A percentile compares a stretch with the other conserved stretches of the same genome.
These are phyloP conservation scores for Scedosporium boydii DNA, from an alignment of 2,329 filamentous ascomycete genomes.

Conservation along the genomic window DNA sequence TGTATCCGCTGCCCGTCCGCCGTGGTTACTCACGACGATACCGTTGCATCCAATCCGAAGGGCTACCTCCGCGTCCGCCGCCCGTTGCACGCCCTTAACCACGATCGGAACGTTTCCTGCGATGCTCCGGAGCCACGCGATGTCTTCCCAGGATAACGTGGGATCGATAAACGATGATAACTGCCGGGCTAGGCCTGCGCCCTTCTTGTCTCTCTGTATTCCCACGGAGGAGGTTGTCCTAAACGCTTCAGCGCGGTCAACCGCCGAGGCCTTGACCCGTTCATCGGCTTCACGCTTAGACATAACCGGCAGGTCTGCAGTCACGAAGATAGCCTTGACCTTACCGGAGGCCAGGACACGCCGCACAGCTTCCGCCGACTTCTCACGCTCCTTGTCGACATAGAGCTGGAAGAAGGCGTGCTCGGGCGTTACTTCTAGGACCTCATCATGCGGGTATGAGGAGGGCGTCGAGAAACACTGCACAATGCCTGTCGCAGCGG, in stretches of 20 bases:
- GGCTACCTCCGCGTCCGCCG: conserved; percentile 29
- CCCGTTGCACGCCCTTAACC: conserved; percentile 32
- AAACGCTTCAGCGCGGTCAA: background rate
- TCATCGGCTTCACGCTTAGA: conserved; percentile 13
- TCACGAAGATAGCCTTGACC: conserved; percentile 10
- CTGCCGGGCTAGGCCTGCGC: conserved; percentile 6
- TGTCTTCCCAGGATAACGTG: conserved; percentile 36
- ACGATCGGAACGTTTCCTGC: conserved; percentile 36
- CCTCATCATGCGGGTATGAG: conserved; percentile 8
- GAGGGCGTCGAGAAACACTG: background rate
- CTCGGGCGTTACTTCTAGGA: conserved; percentile 6
- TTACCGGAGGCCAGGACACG: background rate
- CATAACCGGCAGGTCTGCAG: conserved; percentile 6
- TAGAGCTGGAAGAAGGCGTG: conserved; percentile 11
- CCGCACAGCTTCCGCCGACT: conserved; percentile 3
- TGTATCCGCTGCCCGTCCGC: conserved; percentile 25
- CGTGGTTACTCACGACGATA: conserved; percentile 35
- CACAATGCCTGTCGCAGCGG: background rate
- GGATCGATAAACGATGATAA: conserved; percentile 9
- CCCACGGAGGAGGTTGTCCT: background rate
- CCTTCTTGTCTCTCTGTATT: background rate
- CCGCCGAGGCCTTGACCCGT: conserved; percentile 3
- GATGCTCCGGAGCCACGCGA: conserved; percentile 38
- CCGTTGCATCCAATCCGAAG: conserved; percentile 26
- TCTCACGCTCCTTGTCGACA: conserved; percentile 7